Conservation (phyloP, 225 moss, liverwort and hornwort genomes). For the Pleurozium schreberi region DNA sequence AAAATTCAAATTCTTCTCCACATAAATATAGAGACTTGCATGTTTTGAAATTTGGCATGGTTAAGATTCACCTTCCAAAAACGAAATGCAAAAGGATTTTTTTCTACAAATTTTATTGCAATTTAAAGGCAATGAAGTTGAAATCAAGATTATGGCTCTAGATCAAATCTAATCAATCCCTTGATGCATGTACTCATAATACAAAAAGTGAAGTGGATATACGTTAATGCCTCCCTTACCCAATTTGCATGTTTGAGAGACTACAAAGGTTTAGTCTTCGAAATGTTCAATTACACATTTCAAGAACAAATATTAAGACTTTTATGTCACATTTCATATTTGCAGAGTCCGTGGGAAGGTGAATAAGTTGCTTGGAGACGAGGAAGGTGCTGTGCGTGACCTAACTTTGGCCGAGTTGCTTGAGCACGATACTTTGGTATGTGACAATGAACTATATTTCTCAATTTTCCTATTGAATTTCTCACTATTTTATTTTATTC, state of each 20-base stretch:
- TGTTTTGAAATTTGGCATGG: too few relatives aligned
- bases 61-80: too few relatives aligned
- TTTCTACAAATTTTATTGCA: too few relatives aligned
- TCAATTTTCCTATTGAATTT: neutral
- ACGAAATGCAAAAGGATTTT: too few relatives aligned
- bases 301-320: neutral
- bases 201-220: neutral
- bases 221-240: neutral
- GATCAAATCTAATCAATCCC: too few relatives aligned
- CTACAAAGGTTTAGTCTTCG: neutral
- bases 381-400: slow-evolving; percentile 25
- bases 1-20: too few relatives aligned
- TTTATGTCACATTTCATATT: neutral
- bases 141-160: neutral
- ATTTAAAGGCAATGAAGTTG: too few relatives aligned
- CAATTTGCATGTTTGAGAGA: neutral
- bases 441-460: neutral
- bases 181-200: neutral
- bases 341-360: slow-evolving; percentile 33
- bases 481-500: neutral
- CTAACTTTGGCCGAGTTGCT: slow-evolving; percentile 30
- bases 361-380: slow-evolving; percentile 21
- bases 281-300: neutral
- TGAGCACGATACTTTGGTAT: neutral
- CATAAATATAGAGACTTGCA: too few relatives aligned